Percentiles rank a stretch among this genome's conserved stretches.
phyloP scores from a whole-genome alignment of 352 stramenopile species.

The Hyaloperonospora brassicae region DNA sequence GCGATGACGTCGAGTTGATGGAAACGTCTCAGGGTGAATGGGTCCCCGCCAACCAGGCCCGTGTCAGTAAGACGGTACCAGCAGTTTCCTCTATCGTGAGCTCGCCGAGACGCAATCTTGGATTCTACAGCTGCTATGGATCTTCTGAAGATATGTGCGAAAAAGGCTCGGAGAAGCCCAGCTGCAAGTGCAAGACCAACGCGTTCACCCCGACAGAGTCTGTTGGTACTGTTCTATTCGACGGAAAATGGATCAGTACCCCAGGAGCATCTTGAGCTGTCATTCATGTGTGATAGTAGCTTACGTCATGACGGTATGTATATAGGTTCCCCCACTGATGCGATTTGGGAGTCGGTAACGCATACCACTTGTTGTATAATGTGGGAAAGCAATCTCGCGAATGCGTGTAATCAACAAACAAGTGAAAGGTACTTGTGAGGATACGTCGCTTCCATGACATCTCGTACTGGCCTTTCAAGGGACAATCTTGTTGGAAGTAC shows the following conservation, averaged over 20 bases:
- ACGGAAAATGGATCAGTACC: slow-evolving; percentile 34
- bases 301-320: too few relatives aligned
- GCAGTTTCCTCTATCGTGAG: slow-evolving; percentile 18
- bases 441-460: too few relatives aligned
- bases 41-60: slow-evolving; percentile 34
- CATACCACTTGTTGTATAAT: too few relatives aligned
- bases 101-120: slow-evolving; percentile 15
- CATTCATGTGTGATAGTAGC: too few relatives aligned
- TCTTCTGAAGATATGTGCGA: slow-evolving; percentile 37
- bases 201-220: slow-evolving; percentile 10
- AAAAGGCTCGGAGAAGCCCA: slow-evolving; percentile 33
- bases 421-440: too few relatives aligned
- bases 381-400: too few relatives aligned
- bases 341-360: too few relatives aligned
- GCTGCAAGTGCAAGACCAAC: slow-evolving; percentile 33
- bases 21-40: slow-evolving; percentile 56
- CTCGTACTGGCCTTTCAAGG: too few relatives aligned
- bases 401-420: too few relatives aligned
- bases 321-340: too few relatives aligned
- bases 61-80: slow-evolving; percentile 7
- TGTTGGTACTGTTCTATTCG: slow-evolving; percentile 28
- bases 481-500: too few relatives aligned
- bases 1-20: slow-evolving; percentile 49
- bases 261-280: slow-evolving; percentile 1
- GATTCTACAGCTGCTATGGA: slow-evolving; percentile 35